These are phyloP conservation scores for Pythium aquatile DNA, from an alignment of 352 stramenopile species.

Conservation along the genomic window DNA sequence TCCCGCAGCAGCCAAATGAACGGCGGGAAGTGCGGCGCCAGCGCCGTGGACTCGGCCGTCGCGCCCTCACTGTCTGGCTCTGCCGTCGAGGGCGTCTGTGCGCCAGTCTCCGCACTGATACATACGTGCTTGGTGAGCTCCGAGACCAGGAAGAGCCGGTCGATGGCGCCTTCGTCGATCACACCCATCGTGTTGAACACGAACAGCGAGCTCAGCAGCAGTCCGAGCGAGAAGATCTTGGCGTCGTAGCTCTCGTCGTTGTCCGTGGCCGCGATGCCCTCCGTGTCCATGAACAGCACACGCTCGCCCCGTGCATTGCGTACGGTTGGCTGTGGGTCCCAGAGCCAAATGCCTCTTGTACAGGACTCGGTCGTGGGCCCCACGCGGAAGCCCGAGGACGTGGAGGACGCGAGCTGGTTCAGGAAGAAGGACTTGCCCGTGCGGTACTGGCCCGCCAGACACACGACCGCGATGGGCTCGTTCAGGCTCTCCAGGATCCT, in stretches of 20 bases:
- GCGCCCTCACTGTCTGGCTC: slow-evolving; percentile 27
- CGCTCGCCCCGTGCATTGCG: slow-evolving; percentile 59
- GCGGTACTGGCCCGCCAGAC: slow-evolving; percentile 77
- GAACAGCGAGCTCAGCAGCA: slow-evolving; percentile 81
- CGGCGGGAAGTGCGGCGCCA: slow-evolving; percentile 79
- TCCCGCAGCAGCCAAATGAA: slow-evolving; percentile 83
- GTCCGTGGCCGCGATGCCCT: slow-evolving; percentile 81
- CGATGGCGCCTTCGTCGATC: slow-evolving; percentile 85
- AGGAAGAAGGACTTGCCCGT: slow-evolving; percentile 89
- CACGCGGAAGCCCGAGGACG: slow-evolving; percentile 54
- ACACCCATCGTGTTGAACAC: slow-evolving; percentile 89
- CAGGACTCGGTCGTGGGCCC: slow-evolving; percentile 84
- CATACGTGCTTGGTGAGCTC: slow-evolving; percentile 85
- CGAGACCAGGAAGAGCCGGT: slow-evolving; percentile 81
- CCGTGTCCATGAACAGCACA: slow-evolving; percentile 83
- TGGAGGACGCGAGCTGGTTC: slow-evolving; percentile 59
- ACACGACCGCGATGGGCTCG: slow-evolving; percentile 78
- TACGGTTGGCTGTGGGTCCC: slow-evolving; percentile 53
- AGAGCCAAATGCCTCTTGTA: slow-evolving; percentile 86
- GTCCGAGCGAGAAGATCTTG: slow-evolving; percentile 83
- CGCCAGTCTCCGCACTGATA: slow-evolving; percentile 42
- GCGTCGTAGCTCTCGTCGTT: slow-evolving; percentile 88
- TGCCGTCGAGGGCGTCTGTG: not conserved
- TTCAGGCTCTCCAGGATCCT: slow-evolving; percentile 62
- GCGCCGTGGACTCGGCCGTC: slow-evolving; percentile 40